Conservation (phyloP, 192 early-diverging fungal genomes). For the Podila clonocystis region DNA sequence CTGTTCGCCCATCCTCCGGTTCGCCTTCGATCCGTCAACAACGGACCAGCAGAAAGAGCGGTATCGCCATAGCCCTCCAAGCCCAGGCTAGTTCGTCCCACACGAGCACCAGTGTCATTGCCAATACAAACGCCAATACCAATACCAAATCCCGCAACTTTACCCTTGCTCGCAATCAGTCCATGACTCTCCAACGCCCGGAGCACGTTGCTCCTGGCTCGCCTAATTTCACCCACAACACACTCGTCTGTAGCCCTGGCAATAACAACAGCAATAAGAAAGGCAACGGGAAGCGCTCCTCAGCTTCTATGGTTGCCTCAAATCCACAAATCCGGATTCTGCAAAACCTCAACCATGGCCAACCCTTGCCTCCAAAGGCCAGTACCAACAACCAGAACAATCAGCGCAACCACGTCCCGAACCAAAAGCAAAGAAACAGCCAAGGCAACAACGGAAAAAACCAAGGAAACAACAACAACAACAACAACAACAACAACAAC, state of each 20-base stretch:
- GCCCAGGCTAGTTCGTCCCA: conserved; percentile 3
- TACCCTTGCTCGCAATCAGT: conserved; percentile 34
- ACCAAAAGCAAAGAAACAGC: conserved; percentile 10
- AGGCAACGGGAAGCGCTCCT: conserved; percentile 11
- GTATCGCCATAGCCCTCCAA: conserved; percentile 14
- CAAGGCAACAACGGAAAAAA: conserved; percentile 1
- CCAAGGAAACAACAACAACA: conserved; percentile 4
- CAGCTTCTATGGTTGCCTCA: conserved; percentile 13
- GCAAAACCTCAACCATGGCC: neutral
- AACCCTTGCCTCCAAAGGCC: neutral
- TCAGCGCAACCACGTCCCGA: neutral
- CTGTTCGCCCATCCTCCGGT: conserved; percentile 3
- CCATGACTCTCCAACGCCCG: conserved; percentile 25
- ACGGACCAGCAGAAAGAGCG: conserved; percentile 19
- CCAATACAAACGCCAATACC: conserved; percentile 5
- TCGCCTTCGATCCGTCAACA: conserved; percentile 2
- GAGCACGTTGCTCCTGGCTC: conserved; percentile 10
- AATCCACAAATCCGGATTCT: conserved; percentile 5
- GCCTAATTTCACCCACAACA: neutral
- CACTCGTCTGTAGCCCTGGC: neutral
- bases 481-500: neutral
- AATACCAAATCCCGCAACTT: conserved; percentile 6
- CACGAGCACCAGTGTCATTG: neutral
- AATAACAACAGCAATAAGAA: neutral
- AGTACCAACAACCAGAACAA: conserved; percentile 8